Conservation (phyloP, 306 rosid species). For the Vigna trinervia region DNA sequence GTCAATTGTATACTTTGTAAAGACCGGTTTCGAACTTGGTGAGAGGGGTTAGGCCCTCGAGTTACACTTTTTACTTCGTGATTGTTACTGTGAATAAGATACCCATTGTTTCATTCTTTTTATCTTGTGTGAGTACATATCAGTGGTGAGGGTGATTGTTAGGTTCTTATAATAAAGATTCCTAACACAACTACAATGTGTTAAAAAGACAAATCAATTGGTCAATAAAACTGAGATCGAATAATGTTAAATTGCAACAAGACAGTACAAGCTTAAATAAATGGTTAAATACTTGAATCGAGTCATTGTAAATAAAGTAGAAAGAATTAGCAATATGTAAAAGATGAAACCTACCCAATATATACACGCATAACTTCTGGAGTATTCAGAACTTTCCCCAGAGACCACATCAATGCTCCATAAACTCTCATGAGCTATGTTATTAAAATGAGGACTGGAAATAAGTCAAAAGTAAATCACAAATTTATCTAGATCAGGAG, state of each 20-base stretch:
- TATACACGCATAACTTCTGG: conserved; percentile 95
- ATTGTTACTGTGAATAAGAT: no score
- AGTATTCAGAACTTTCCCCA: conserved; percentile 88
- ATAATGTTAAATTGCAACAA: conserved; percentile 1
- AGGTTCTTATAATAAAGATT: no score
- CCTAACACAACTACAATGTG: background rate
- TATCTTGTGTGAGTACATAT: no score
- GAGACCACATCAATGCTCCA: conserved; percentile 99
- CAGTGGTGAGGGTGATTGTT: no score
- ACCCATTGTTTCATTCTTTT: no score
- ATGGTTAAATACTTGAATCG: conserved; percentile 6
- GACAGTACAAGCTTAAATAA: background rate
- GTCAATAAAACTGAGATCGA: conserved; percentile 14
- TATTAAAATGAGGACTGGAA: background rate
- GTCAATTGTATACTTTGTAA: no score
- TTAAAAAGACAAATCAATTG: conserved; percentile 1
- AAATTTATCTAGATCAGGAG: background rate
- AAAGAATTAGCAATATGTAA: background rate
- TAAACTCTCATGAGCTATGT: conserved; percentile 94
- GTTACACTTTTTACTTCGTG: no score
- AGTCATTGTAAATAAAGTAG: conserved; percentile 12
- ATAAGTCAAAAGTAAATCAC: conserved; percentile 8
- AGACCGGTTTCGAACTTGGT: no score
- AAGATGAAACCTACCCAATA: conserved; percentile 69
- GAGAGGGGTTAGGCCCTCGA: no score